These are phyloP conservation scores for Cystobasidium pallidum DNA, from an alignment of 1,284 basidiomycete species.

Conservation along the genomic window DNA sequence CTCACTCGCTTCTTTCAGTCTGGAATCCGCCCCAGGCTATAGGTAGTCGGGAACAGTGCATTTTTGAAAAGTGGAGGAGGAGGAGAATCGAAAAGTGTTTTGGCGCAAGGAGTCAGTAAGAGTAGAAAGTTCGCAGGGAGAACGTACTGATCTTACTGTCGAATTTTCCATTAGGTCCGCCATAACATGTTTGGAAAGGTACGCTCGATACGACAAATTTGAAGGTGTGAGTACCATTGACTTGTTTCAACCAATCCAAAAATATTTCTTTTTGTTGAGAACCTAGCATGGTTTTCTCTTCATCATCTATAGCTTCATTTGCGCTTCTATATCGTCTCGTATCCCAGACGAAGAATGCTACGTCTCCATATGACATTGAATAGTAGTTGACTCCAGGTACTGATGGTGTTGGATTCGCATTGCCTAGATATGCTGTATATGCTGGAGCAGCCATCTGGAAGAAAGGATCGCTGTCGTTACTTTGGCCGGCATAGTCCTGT, in stretches of 20 bases:
- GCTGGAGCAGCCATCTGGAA: slow-evolving; percentile 68
- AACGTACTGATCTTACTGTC: slow-evolving; percentile 52
- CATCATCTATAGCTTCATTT: slow-evolving; percentile 59
- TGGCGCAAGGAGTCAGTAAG: not conserved
- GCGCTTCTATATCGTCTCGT: slow-evolving; percentile 68
- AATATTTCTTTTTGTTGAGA: slow-evolving; percentile 68
- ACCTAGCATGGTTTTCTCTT: slow-evolving; percentile 70
- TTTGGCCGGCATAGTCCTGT: slow-evolving; percentile 67
- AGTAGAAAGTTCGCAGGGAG: not conserved
- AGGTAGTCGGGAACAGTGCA: no score
- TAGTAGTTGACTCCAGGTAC: slow-evolving; percentile 54
- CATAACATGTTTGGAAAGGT: slow-evolving; percentile 78
- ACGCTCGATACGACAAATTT: slow-evolving; percentile 79
- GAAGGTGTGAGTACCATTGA: slow-evolving; percentile 74
- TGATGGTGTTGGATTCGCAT: slow-evolving; percentile 67
- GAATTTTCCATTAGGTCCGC: slow-evolving; percentile 64
- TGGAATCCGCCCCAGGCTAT: slow-evolving; percentile 70
- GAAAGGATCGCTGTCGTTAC: slow-evolving; percentile 63
- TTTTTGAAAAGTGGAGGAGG: no score
- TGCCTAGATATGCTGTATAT: slow-evolving; percentile 69
- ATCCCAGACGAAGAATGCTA: slow-evolving; percentile 78
- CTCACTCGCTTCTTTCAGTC: slow-evolving; percentile 62
- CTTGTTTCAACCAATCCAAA: slow-evolving; percentile 66
- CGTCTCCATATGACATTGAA: slow-evolving; percentile 62
- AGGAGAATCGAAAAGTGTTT: no score